Percentiles rank a stretch among this genome's conserved stretches.
phyloP scores from a whole-genome alignment of 805 yeast species.

The Candida chauliodis region DNA sequence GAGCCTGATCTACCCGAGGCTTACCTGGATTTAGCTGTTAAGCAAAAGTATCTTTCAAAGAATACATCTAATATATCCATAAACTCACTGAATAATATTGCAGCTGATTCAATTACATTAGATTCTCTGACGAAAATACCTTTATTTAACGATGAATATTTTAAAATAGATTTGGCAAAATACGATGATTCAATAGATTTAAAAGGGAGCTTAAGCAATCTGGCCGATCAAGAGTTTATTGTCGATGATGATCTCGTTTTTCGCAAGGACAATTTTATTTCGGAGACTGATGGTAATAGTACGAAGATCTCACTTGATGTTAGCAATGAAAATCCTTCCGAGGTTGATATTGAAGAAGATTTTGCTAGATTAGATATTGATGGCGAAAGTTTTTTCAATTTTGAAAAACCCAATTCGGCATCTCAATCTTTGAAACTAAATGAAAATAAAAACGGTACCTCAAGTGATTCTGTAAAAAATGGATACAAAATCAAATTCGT shows the following conservation, averaged over 20 bases:
- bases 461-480: background rate
- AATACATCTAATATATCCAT: slow-evolving; percentile 3
- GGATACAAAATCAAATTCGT: slow-evolving; percentile 19
- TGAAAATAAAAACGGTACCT: slow-evolving; percentile 5
- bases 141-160: slow-evolving; percentile 31
- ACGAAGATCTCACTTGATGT: background rate
- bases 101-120: slow-evolving; percentile 10
- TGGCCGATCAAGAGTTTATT: slow-evolving; percentile 21
- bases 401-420: slow-evolving; percentile 35
- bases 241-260: slow-evolving; percentile 32
- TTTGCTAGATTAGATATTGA: slow-evolving; percentile 42
- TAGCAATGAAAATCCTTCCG: slow-evolving; percentile 19
- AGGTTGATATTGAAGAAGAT: slow-evolving; percentile 31
- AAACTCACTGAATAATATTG: slow-evolving; percentile 19
- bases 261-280: slow-evolving; percentile 33
- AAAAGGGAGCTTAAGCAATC: slow-evolving; percentile 3
- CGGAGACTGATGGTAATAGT: slow-evolving; percentile 21
- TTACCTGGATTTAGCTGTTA: slow-evolving; percentile 20
- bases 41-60: background rate
- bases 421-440: slow-evolving; percentile 11
- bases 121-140: slow-evolving; percentile 27
- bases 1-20: slow-evolving; percentile 58
- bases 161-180: slow-evolving; percentile 29
- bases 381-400: slow-evolving; percentile 40
- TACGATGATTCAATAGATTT: slow-evolving; percentile 28